Evolutionary conservation across 805 yeast species (phyloP), one percentile per base, ranked within the genome.

Genomic region (Nakazawaea populi): DNA sequence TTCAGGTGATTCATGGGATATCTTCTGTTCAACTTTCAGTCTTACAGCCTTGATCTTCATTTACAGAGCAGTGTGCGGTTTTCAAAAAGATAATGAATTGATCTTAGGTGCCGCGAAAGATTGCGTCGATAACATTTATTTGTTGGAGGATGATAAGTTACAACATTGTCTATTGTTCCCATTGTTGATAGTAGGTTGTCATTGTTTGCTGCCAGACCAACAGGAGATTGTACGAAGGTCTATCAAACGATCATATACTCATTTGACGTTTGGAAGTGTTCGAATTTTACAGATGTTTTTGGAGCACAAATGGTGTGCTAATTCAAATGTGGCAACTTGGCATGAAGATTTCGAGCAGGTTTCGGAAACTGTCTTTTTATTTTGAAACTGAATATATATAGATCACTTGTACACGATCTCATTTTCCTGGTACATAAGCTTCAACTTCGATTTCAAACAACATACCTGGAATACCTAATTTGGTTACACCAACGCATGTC

Each of bases 91-190:
- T 10, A 34, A 46, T 31, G 24, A 10, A 1, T 42, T 41, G 28
- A 53, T 63, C 27, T 62, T 58, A 46, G 36, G 35, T 1, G 52
- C 52, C 2, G 63, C 61, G 12, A 12, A 52, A 1, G 45, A 44
- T n/a, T 60, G 56, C 38, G 34, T 56, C 8, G 42, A 47, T 5
- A 51, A 51, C 28, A 9, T 58, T 11, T 34, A 18, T 4, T 3
- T n/a, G 4, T 53, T 45, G 5, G 34, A 49, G 12, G 31, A 44
- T 11, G 48, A 50, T 11, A 28, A 54, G 2, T 45, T 63, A 36
- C 57, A 59, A 30, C 66, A 63, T 44, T 63, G 67, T 48, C 44
- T 62, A 40, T 44, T 63, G 36, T 57, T 60, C 37, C 67, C 65
- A 10, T 46, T 61, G 38, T 44, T 62, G 14, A 53, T 59, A 6